Evolutionary conservation across 176 grass and related monocot species (phyloP).

Genomic region (Cenchrus americanus): DNA sequence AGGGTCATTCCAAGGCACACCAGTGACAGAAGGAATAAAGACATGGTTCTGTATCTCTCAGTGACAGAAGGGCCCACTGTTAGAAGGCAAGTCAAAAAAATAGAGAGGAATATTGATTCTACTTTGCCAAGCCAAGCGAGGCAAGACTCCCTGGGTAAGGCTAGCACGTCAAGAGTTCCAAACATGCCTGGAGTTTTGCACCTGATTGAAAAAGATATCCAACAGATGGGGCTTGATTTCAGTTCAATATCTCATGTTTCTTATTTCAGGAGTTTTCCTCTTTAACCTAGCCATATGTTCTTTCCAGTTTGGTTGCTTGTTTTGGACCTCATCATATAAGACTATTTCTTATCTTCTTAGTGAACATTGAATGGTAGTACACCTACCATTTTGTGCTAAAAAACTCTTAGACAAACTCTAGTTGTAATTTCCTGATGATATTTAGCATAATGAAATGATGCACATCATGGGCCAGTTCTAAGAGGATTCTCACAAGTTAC

Average conservation of each 20-base stretch:
- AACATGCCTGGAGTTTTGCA: neutral
- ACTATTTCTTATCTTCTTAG: neutral
- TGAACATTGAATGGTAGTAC: neutral
- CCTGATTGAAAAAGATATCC: neutral
- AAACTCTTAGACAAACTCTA: neutral
- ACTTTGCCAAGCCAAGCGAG: no score
- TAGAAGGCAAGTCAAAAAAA: no score
- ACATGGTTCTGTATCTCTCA: no score
- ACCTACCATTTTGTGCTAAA: neutral
- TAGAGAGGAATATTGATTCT: no score
- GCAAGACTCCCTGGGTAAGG: no score
- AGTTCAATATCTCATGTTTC: conserved; percentile 8
- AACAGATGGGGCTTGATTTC: neutral
- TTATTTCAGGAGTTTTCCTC: neutral
- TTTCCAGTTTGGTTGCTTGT: neutral
- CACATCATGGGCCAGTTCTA: neutral
- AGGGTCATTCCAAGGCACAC: conserved; percentile 15
- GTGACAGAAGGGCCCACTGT: no score
- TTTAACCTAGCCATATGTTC: neutral
- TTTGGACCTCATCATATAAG: neutral
- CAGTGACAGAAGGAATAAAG: no score
- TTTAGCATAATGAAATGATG: neutral
- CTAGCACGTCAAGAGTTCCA: no score
- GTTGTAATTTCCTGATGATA: neutral
- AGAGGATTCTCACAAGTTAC: neutral